Conservation (phyloP, 1,284 basidiomycete species). For the Mycena citricolor region DNA sequence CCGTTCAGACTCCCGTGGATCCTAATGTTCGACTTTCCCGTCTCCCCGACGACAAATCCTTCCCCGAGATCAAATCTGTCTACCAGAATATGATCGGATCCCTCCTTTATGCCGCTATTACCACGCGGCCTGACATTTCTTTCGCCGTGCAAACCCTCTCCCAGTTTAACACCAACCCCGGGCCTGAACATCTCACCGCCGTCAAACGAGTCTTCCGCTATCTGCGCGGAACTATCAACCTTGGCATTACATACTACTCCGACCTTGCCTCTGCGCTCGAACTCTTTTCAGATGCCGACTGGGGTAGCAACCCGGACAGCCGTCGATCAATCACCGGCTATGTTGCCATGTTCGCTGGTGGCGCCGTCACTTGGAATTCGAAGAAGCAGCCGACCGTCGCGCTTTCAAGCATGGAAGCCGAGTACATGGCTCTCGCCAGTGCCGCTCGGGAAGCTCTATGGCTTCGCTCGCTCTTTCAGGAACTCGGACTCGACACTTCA, state of each 20-base stretch:
- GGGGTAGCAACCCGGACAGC: conserved; percentile 24
- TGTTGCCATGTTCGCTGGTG: conserved; percentile 26
- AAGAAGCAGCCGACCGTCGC: conserved; percentile 30
- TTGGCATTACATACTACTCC: conserved; percentile 20
- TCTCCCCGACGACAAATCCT: conserved; percentile 12
- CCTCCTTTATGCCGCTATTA: conserved; percentile 29
- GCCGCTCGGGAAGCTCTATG: conserved; percentile 30
- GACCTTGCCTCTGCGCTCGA: conserved; percentile 3
- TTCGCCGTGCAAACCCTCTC: conserved; percentile 30
- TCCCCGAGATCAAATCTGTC: conserved; percentile 7
- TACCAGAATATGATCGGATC: conserved; percentile 19
- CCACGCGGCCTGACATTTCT: conserved; percentile 32
- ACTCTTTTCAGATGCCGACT: conserved; percentile 29
- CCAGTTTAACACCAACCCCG: conserved; percentile 27
- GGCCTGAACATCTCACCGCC: conserved; percentile 24
- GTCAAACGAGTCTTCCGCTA: conserved; percentile 33
- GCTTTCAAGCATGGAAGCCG: conserved; percentile 27
- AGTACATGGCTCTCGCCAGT: conserved; percentile 30
- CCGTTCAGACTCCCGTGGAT: conserved; percentile 29
- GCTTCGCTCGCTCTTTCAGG: conserved; percentile 26
- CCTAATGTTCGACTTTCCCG: conserved; percentile 26
- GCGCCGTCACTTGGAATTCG: conserved; percentile 28
- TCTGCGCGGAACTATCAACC: conserved; percentile 28
- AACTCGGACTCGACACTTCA: conserved; percentile 15
- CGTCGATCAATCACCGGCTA: conserved; percentile 28